Conservation (phyloP, 2,329 filamentous ascomycete species). For the Penicillium sp. region DNA sequence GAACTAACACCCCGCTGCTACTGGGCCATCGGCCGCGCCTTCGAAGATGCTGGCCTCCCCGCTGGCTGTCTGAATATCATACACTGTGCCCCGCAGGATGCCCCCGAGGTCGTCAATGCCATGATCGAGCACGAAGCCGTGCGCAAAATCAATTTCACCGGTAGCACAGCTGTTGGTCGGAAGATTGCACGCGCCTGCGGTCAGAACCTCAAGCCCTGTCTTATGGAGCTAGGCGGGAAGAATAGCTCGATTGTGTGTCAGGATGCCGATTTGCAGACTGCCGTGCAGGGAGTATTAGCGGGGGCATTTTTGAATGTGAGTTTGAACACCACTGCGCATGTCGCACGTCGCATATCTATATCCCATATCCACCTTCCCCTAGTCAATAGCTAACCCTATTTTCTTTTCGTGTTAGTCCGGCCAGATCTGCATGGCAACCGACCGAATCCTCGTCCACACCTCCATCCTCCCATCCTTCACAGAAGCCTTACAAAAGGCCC, state of each 20-base stretch:
- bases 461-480: slow-evolving; percentile 55
- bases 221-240: slow-evolving; percentile 82
- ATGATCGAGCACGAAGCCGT: slow-evolving; percentile 66
- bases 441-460: slow-evolving; percentile 65
- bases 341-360: not conserved
- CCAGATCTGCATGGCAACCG: slow-evolving; percentile 82
- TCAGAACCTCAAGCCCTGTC: slow-evolving; percentile 70
- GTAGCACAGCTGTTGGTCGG: slow-evolving; percentile 66
- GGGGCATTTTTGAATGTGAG: slow-evolving; percentile 38
- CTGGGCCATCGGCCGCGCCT: slow-evolving; percentile 59
- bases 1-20: slow-evolving; percentile 65
- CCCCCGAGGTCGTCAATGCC: slow-evolving; percentile 63
- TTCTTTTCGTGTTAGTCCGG: slow-evolving; percentile 54
- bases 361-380: not conserved
- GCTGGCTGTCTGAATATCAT: slow-evolving; percentile 72
- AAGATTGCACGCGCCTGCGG: slow-evolving; percentile 68
- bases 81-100: slow-evolving; percentile 60
- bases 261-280: slow-evolving; percentile 71
- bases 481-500: slow-evolving; percentile 47
- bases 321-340: not conserved
- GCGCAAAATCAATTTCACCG: slow-evolving; percentile 75
- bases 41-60: slow-evolving; percentile 72
- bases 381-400: not conserved
- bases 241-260: slow-evolving; percentile 73
- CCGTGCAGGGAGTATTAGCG: slow-evolving; percentile 43